phyloP scores from a whole-genome alignment of 192 early-diverging fungal species.

The Phlyctochytrium arcticum region DNA sequence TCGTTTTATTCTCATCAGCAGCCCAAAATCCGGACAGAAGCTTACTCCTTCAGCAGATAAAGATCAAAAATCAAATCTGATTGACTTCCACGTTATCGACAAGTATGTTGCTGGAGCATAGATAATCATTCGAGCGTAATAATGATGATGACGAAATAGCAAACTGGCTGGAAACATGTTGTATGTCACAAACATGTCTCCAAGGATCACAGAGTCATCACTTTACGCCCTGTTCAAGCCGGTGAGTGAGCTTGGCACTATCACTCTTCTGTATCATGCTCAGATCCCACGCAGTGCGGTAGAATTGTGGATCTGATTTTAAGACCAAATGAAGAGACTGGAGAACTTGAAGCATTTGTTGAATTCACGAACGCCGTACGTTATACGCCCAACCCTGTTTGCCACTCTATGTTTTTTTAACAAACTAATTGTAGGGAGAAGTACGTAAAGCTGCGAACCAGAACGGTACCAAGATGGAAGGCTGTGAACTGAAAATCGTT shows the following conservation, averaged over 20 bases:
- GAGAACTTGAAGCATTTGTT: slow-evolving; percentile 40
- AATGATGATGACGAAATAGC: neutral
- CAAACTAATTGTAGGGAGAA: slow-evolving; percentile 14
- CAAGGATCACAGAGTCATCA: neutral
- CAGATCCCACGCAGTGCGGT: slow-evolving; percentile 14
- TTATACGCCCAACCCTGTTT: neutral
- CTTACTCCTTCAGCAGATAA: neutral
- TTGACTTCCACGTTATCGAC: slow-evolving; percentile 16
- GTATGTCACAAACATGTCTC: slow-evolving; percentile 25
- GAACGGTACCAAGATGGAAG: slow-evolving; percentile 18
- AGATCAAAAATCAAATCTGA: slow-evolving; percentile 1
- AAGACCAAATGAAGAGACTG: slow-evolving; percentile 32
- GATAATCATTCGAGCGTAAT: neutral
- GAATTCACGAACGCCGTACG: slow-evolving; percentile 36
- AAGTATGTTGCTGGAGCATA: neutral
- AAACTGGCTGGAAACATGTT: slow-evolving; percentile 24
- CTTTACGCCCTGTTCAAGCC: neutral
- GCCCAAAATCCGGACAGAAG: no score
- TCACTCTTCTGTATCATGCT: neutral
- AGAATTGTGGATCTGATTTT: slow-evolving; percentile 41
- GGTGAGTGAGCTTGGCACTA: neutral
- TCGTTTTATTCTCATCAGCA: no score
- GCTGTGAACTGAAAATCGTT: slow-evolving; percentile 14
- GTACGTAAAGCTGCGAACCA: slow-evolving; percentile 16
- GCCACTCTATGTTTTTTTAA: neutral